These are phyloP conservation scores for Cercospora sp. DNA, from an alignment of 2,329 filamentous ascomycete genomes.

Conservation along the genomic window DNA sequence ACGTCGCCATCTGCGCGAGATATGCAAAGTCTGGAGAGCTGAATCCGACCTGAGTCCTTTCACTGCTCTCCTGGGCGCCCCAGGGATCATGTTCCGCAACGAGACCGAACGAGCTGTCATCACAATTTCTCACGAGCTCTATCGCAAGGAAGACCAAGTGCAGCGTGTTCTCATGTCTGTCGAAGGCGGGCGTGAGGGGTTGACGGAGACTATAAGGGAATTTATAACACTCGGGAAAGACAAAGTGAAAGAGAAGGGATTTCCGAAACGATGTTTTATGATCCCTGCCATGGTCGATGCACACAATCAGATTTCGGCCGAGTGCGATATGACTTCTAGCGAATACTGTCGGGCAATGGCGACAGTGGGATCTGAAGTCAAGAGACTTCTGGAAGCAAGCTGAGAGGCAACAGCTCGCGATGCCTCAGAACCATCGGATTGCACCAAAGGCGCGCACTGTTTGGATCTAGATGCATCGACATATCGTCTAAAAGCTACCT, in stretches of 20 bases:
- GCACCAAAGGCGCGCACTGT: not conserved
- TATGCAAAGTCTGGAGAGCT: slow-evolving; percentile 6
- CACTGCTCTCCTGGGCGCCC: slow-evolving; percentile 8
- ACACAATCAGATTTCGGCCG: slow-evolving; percentile 14
- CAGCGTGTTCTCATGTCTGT: slow-evolving; percentile 6
- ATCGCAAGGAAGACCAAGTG: slow-evolving; percentile 15
- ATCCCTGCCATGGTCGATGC: slow-evolving; percentile 23
- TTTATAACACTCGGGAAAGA: slow-evolving; percentile 5
- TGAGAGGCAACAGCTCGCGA: not conserved
- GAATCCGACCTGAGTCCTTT: not conserved
- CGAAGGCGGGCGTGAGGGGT: slow-evolving; percentile 6
- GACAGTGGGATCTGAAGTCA: slow-evolving; percentile 8
- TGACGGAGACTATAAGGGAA: slow-evolving; percentile 3
- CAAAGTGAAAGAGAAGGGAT: slow-evolving; percentile 3
- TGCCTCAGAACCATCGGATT: not conserved
- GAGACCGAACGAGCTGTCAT: slow-evolving; percentile 19
- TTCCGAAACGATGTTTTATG: slow-evolving; percentile 13
- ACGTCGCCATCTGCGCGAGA: slow-evolving; percentile 11
- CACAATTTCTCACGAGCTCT: slow-evolving; percentile 15
- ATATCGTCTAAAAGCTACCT: not conserved
- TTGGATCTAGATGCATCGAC: not conserved
- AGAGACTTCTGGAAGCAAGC: not conserved
- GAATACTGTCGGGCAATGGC: slow-evolving; percentile 17
- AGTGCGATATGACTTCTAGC: not conserved
- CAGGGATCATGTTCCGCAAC: slow-evolving; percentile 16